These are phyloP conservation scores for Dysphania ambrosioides DNA, from an alignment of 148 eudicot genomes.

Conservation along the genomic window DNA sequence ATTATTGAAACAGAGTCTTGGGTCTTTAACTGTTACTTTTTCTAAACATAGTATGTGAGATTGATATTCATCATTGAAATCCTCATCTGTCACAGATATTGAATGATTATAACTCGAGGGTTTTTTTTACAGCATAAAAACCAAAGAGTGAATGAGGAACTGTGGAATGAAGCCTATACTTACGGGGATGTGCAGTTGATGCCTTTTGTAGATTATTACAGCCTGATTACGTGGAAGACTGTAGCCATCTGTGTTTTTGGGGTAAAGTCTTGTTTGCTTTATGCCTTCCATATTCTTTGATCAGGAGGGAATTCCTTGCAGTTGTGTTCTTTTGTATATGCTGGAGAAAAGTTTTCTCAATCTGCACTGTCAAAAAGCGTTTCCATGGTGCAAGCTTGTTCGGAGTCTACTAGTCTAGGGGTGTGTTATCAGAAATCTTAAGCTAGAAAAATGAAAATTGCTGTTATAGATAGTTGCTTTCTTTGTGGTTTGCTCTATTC, in stretches of 20 bases:
- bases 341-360: not conserved
- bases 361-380: not conserved
- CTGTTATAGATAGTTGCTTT: not conserved
- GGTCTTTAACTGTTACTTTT: not conserved
- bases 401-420: too few species aligned
- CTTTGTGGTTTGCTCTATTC: not conserved
- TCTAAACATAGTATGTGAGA: not conserved
- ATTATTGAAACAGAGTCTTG: not conserved
- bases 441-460: not conserved
- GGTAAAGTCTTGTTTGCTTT: slow-evolving; percentile 42
- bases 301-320: not conserved
- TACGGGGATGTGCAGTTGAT: slow-evolving; percentile 82
- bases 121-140: slow-evolving; percentile 63
- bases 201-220: slow-evolving; percentile 96
- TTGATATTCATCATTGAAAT: not conserved
- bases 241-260: slow-evolving; percentile 87
- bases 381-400: not conserved
- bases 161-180: slow-evolving; percentile 87
- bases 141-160: slow-evolving; percentile 89
- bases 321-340: too few species aligned
- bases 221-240: slow-evolving; percentile 91
- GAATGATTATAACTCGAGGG: slow-evolving; percentile 1
- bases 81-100: not conserved
- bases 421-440: not conserved
- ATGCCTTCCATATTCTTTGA: not conserved